phyloP scores from a whole-genome alignment of 148 eudicot species.

The Tetragonia tetragonoides region DNA sequence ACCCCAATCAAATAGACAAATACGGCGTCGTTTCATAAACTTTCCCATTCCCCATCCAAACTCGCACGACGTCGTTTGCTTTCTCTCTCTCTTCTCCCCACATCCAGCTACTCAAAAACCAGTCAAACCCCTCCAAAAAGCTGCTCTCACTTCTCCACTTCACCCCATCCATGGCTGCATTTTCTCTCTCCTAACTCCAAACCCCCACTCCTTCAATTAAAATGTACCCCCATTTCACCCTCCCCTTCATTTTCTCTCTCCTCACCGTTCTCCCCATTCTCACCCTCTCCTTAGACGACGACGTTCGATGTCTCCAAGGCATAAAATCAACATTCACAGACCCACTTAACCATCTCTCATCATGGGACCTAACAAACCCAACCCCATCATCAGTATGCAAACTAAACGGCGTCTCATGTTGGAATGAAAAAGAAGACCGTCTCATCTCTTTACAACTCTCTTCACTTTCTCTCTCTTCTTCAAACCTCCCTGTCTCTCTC shows the following conservation, averaged over 20 bases:
- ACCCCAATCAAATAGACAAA: too few species aligned
- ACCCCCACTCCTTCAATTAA: not conserved
- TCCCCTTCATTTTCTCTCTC: not conserved
- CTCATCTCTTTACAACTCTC: conserved; percentile 51
- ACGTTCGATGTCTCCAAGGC: conserved; percentile 59
- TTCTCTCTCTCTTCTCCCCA: not conserved
- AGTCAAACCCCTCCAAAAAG: not conserved
- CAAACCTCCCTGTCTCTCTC: conserved; percentile 43
- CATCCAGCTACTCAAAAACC: not conserved
- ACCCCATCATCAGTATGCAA: conserved; percentile 53
- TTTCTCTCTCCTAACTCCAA: not conserved
- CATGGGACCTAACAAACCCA: conserved; percentile 53
- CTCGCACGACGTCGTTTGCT: conserved; percentile 14
- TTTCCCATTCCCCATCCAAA: too few species aligned
- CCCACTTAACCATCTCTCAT: conserved; percentile 30
- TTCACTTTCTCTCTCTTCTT: conserved; percentile 38
- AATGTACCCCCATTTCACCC: conserved; percentile 5
- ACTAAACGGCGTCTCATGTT: conserved; percentile 60
- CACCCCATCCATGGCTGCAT: conserved; percentile 24
- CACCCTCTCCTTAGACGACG: conserved; percentile 49
- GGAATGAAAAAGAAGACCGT: conserved; percentile 81
- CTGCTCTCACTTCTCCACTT: not conserved
- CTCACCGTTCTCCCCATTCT: not conserved
- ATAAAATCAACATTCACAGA: conserved; percentile 47
- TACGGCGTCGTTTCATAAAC: too few species aligned